Evolutionary conservation across 2,329 filamentous ascomycete genomes (phyloP).

Genomic region (Cadophora gregata): DNA sequence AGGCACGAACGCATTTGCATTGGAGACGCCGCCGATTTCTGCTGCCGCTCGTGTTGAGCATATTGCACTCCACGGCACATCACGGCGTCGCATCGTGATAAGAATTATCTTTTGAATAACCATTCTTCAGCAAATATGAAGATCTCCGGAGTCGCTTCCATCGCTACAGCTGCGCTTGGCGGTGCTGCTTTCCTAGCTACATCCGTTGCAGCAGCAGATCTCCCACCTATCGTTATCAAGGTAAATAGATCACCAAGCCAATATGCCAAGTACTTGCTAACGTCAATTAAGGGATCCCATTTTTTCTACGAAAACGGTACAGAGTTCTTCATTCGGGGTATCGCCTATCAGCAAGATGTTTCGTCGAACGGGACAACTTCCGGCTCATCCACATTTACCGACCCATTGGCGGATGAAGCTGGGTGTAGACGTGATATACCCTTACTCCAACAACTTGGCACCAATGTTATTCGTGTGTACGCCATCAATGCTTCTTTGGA

Average conservation of each 20-base stretch:
- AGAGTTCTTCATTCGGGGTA: conserved; percentile 92
- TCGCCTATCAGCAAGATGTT: conserved; percentile 91
- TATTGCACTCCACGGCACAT: too few relatives aligned
- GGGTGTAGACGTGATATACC: conserved; percentile 87
- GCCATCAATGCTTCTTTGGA: conserved; percentile 81
- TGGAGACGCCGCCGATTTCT: conserved; percentile 17
- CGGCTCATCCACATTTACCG: conserved; percentile 66
- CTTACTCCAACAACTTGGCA: conserved; percentile 76
- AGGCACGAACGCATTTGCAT: conserved; percentile 21
- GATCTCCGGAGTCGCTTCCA: conserved; percentile 52
- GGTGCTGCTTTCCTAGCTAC: conserved; percentile 58
- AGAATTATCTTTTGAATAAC: conserved; percentile 24
- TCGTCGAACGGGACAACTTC: conserved; percentile 59
- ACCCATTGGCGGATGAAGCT: conserved; percentile 77
- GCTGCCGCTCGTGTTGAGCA: neutral
- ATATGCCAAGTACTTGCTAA: conserved; percentile 15
- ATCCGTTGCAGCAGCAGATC: conserved; percentile 58
- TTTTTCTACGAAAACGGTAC: conserved; percentile 60
- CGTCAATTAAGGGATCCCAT: conserved; percentile 42
- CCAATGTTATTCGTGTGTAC: conserved; percentile 95
- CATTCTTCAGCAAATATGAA: conserved; percentile 55
- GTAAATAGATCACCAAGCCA: conserved; percentile 41
- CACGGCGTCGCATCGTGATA: neutral
- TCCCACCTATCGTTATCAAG: conserved; percentile 59
- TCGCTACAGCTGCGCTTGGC: conserved; percentile 51